Conservation (phyloP, 345 rosid genomes). For the Aquilaria yunnanensis region DNA sequence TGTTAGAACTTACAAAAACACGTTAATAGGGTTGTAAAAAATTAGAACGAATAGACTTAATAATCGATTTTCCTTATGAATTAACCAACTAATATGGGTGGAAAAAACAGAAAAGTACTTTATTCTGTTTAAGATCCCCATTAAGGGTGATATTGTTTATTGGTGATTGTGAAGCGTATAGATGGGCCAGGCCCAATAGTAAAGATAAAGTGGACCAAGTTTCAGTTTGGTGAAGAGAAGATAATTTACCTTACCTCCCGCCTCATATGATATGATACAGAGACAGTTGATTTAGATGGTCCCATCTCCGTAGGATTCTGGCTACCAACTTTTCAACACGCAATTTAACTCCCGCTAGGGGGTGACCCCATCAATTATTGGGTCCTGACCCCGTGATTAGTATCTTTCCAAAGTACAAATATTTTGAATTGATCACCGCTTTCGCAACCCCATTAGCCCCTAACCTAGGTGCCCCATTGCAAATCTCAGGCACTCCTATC, state of each 20-base stretch:
- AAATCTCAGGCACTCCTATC: too few relatives aligned
- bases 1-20: too few relatives aligned
- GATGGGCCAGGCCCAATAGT: slow-evolving; percentile 6
- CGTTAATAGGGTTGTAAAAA: too few relatives aligned
- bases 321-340: slow-evolving; percentile 10
- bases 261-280: background rate
- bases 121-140: too few relatives aligned
- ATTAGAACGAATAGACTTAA: too few relatives aligned
- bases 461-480: too few relatives aligned
- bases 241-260: background rate
- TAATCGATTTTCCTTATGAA: too few relatives aligned
- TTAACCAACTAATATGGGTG: too few relatives aligned
- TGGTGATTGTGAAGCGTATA: too few relatives aligned
- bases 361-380: slow-evolving; percentile 18
- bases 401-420: background rate
- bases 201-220: background rate
- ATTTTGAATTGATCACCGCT: background rate
- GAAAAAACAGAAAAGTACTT: too few relatives aligned
- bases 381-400: slow-evolving; percentile 9
- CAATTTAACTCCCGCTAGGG: background rate
- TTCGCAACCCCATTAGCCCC: too few relatives aligned
- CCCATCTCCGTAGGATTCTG: background rate
- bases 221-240: background rate
- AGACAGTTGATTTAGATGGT: slow-evolving; percentile 1
- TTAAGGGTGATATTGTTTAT: too few relatives aligned